Base-by-base conservation (phyloP, 179 eudicot species). In the Drosera spatulata region DNA sequence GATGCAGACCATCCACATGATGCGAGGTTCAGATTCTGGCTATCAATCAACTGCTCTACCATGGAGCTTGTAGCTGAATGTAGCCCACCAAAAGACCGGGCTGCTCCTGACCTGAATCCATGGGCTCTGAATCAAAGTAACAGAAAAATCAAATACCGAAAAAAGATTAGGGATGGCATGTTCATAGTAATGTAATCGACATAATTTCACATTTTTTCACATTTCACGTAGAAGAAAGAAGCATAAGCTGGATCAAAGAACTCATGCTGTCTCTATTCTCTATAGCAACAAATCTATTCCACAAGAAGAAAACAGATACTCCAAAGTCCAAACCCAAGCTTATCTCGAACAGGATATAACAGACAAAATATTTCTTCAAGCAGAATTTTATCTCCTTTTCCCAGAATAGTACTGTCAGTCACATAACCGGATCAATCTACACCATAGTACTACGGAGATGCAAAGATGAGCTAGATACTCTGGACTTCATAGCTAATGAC, bases 51-150 rank as follows among this genome's bases (percentile, higher is more conserved):
- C 47, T 68, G 62, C 41, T 65, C 73, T 39, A 71, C 61, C 4
- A 53, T 52, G 7, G 61, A 71, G 44, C 58, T 59, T 40, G 53
- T 59, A 51, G 63, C 39, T 10, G 71, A 50, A 48, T 75, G 71
- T 59, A 62, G 45, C 39, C 61, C 71, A 68, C 70, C 70, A 71
- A 58, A 71, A 49, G 74, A 55, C 43, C 72, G 68, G 49, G 64
- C 48, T 39, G 78, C 60, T 61, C 76, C 74, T 53, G 65, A 7
- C 40, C 70, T 74, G 40, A 71, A 53, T 7, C 73, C 82, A 50
- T 69, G 59, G 39, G 41, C 50, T 51, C 82, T 77, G 47, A 59
- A 54, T 33, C 55, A 55, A 14, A 55, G 39, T 14, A 37, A 33
- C 6, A 5, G 2, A 40, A 55, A 9, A 33, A 33, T 33, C 7